Evolutionary conservation across 2,329 filamentous ascomycete species (phyloP).

Genomic region (Pseudopithomyces maydicus): DNA sequence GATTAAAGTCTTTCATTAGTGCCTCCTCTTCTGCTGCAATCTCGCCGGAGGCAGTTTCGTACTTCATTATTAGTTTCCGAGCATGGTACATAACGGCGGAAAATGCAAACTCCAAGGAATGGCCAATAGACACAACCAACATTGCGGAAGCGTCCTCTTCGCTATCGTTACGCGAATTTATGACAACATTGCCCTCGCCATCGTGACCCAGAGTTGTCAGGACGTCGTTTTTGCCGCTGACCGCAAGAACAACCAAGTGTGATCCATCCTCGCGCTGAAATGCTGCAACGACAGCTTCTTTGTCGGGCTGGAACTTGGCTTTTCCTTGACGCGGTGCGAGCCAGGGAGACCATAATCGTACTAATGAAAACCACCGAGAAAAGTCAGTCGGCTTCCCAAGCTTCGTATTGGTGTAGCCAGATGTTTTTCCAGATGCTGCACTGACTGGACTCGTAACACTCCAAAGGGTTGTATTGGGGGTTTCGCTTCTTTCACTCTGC

Average conservation of each 20-base stretch:
- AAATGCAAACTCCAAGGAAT: conserved; percentile 75
- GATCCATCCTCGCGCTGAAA: conserved; percentile 75
- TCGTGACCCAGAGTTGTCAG: conserved; percentile 71
- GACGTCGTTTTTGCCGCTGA: conserved; percentile 75
- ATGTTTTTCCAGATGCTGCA: conserved; percentile 61
- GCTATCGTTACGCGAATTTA: conserved; percentile 76
- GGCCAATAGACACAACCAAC: conserved; percentile 72
- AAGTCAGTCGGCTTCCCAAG: conserved; percentile 69
- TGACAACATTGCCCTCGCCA: conserved; percentile 66
- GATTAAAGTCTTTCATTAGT: conserved; percentile 56
- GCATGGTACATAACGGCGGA: conserved; percentile 87
- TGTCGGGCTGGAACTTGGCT: conserved; percentile 68
- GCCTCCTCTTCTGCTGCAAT: conserved; percentile 54
- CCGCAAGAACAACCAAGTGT: conserved; percentile 76
- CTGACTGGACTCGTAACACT: conserved; percentile 63
- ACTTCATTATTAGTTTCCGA: conserved; percentile 63
- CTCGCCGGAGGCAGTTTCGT: conserved; percentile 52
- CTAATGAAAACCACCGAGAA: conserved; percentile 79
- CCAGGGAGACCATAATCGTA: conserved; percentile 83
- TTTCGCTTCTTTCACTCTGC: conserved; percentile 64
- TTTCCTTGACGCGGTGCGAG: conserved; percentile 85
- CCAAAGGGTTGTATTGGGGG: conserved; percentile 73
- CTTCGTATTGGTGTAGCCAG: conserved; percentile 60
- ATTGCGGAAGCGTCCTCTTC: conserved; percentile 59
- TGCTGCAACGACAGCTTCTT: conserved; percentile 77